A percentile compares a stretch with the other conserved stretches of the same genome.
phyloP scores from a whole-genome alignment of 106 monocot genomes.

The Dendrobium chrysotoxum region DNA sequence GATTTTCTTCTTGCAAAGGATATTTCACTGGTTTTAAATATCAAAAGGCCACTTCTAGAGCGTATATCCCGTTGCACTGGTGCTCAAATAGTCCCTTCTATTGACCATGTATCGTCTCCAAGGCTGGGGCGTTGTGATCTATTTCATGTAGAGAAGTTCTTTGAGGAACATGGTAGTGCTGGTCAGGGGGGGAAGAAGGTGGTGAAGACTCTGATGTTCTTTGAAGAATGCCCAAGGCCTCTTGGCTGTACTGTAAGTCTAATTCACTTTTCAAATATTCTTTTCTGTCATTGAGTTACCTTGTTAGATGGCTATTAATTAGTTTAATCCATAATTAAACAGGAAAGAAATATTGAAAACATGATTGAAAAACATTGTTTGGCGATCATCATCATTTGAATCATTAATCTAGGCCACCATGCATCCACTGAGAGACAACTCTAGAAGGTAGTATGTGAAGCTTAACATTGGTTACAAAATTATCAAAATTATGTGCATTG shows the following conservation, averaged over 20 bases:
- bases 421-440: too few species aligned
- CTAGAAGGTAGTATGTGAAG: too few species aligned
- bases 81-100: slow-evolving; percentile 81
- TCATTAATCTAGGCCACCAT: too few species aligned
- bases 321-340: background rate
- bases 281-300: background rate
- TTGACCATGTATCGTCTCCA: slow-evolving; percentile 69
- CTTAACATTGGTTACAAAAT: too few species aligned
- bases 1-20: slow-evolving; percentile 82
- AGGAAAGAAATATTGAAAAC: background rate
- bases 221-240: slow-evolving; percentile 75
- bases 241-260: slow-evolving; percentile 68
- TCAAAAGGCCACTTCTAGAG: slow-evolving; percentile 75
- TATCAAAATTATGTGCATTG: too few species aligned
- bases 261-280: background rate
- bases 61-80: slow-evolving; percentile 85
- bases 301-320: too few species aligned
- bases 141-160: slow-evolving; percentile 78
- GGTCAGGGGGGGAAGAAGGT: slow-evolving; percentile 38
- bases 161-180: slow-evolving; percentile 58
- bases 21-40: slow-evolving; percentile 89
- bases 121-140: slow-evolving; percentile 68
- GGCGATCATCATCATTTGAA: too few species aligned
- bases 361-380: too few species aligned
- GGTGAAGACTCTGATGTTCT: slow-evolving; percentile 60